Evolutionary conservation across 2,329 filamentous ascomycete species (phyloP).

Genomic region (Microcyclospora pomicola): DNA sequence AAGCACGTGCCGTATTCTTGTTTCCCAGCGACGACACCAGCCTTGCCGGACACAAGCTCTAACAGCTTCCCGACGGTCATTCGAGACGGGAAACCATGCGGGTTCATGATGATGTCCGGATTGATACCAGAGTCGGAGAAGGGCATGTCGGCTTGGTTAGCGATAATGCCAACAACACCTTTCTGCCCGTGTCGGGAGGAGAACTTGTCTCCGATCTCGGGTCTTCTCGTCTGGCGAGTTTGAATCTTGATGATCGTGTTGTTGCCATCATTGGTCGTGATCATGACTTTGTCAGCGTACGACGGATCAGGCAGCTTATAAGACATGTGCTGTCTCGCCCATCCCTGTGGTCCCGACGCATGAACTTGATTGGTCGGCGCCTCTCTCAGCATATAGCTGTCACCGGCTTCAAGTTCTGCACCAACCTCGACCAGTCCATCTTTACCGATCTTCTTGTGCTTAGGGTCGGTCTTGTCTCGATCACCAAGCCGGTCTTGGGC

Average conservation of each 20-base stretch:
- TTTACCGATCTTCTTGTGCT: constrained; percentile 58
- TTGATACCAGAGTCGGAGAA: constrained; percentile 82
- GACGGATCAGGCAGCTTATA: constrained; percentile 50
- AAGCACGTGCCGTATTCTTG: constrained; percentile 85
- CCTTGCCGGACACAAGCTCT: constrained; percentile 88
- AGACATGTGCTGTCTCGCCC: constrained; percentile 35
- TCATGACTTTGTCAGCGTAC: constrained; percentile 93
- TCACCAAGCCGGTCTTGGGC: constrained; percentile 49
- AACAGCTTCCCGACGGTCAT: constrained; percentile 99
- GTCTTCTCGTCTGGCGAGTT: constrained; percentile 86
- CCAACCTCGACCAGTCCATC: constrained; percentile 86
- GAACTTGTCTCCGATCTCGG: constrained; percentile 96
- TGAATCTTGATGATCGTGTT: constrained; percentile 83
- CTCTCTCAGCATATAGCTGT: constrained; percentile 84
- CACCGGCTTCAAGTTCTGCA: constrained; percentile 59
- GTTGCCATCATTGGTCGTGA: constrained; percentile 78
- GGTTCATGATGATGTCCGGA: constrained; percentile 99
- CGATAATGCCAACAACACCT: constrained; percentile 92
- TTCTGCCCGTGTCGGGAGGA: constrained; percentile 97
- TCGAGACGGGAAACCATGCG: constrained; percentile 96
- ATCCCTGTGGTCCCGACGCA: constrained; percentile 13
- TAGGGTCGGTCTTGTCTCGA: constrained; percentile 35
- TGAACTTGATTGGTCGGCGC: constrained; percentile 65
- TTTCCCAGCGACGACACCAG: constrained; percentile 70
- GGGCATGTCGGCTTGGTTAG: constrained; percentile 91